Evolutionary conservation across 2,329 filamentous ascomycete genomes (phyloP).

Genomic region (Microcera coccophila): DNA sequence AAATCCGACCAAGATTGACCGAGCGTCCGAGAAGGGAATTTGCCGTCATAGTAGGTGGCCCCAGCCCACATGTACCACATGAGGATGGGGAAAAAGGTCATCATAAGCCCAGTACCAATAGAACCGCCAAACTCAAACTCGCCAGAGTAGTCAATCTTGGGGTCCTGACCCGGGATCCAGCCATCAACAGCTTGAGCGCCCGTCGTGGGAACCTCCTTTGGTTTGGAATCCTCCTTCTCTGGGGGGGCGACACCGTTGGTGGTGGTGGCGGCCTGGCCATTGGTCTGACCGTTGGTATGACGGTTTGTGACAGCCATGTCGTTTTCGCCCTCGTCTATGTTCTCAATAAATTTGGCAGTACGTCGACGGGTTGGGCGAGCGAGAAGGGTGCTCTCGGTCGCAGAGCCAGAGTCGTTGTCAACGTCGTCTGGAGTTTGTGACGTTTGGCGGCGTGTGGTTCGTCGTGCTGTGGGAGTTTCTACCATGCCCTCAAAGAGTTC

Average conservation of each 20-base stretch:
- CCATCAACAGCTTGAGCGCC: constrained; percentile 43
- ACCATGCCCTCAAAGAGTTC: constrained; percentile 60
- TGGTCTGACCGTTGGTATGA: constrained; percentile 22
- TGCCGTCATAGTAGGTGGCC: constrained; percentile 85
- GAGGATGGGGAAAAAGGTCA: constrained; percentile 86
- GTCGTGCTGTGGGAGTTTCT: constrained; percentile 47
- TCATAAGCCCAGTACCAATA: constrained; percentile 74
- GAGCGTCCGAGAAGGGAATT: constrained; percentile 63
- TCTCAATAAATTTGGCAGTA: constrained; percentile 48
- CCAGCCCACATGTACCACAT: constrained; percentile 99
- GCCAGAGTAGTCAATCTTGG: constrained; percentile 60
- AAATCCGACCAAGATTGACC: constrained; percentile 71
- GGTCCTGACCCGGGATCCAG: constrained; percentile 57
- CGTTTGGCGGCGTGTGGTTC: constrained; percentile 49
- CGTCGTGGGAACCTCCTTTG: constrained; percentile 15
- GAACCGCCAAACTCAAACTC: constrained; percentile 84
- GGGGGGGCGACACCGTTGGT: constrained; percentile 24
- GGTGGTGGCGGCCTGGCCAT: constrained; percentile 28
- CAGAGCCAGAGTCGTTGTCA: constrained; percentile 48
- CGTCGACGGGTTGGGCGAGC: constrained; percentile 42
- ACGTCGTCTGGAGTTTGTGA: constrained; percentile 43
- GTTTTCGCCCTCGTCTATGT: constrained; percentile 44
- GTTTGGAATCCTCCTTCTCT: constrained; percentile 11
- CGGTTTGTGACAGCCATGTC: constrained; percentile 23
- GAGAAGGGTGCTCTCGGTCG: constrained; percentile 40